phyloP scores from a whole-genome alignment of 2,329 filamentous ascomycete species.

The Fonsecaea pugnacius region DNA sequence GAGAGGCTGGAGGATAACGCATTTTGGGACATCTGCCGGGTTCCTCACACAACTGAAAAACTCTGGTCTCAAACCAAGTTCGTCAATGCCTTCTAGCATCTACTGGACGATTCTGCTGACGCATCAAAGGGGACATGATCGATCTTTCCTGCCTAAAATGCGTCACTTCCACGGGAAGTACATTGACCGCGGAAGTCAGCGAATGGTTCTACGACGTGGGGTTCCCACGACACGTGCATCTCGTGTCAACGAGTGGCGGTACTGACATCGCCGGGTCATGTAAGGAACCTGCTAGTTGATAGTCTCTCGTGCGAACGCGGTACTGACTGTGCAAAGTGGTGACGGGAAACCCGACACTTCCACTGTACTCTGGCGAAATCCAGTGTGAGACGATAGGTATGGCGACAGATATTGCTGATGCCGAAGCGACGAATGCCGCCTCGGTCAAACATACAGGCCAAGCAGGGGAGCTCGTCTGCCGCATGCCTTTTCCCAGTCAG shows the following conservation, averaged over 20 bases:
- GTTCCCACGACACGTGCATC: not conserved
- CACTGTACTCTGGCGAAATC: constrained; percentile 64
- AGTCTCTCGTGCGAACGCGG: not conserved
- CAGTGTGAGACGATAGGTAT: constrained; percentile 58
- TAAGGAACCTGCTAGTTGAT: not conserved
- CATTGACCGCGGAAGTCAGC: not conserved
- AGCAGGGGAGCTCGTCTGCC: constrained; percentile 7
- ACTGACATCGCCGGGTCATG: constrained; percentile 5
- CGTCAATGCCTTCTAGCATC: not conserved
- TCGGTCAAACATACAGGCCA: not conserved
- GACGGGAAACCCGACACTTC: constrained; percentile 67
- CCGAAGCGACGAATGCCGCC: not conserved
- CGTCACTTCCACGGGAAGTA: not conserved
- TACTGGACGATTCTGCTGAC: no score
- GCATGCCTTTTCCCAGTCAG: not conserved
- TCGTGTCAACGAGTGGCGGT: not conserved
- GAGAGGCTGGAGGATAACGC: not conserved
- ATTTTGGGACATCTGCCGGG: constrained; percentile 64
- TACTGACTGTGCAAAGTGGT: constrained; percentile 29
- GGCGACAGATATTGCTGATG: constrained; percentile 12
- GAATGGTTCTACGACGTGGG: constrained; percentile 5
- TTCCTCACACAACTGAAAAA: constrained; percentile 57
- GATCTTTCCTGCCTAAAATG: not conserved
- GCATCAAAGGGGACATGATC: not conserved
- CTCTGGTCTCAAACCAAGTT: not conserved